Conservation (phyloP, 805 yeast species). For the Pichia cephalocereana region DNA sequence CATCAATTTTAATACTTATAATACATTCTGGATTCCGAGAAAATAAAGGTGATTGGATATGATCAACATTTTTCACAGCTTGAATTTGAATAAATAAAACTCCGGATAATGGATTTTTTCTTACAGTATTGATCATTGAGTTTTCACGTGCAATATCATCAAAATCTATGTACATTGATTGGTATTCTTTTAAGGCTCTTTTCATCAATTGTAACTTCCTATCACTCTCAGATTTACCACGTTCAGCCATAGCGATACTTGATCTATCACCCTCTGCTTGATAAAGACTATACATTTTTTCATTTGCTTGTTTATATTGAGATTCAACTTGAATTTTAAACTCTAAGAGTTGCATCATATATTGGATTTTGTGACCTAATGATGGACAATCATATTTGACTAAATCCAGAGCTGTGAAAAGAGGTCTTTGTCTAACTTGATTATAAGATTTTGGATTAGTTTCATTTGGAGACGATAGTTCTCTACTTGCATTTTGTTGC, state of each 20-base stretch:
- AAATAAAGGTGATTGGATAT: constrained; percentile 75
- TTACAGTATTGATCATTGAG: constrained; percentile 57
- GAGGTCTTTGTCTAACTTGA: constrained; percentile 25
- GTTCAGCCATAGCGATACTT: constrained; percentile 80
- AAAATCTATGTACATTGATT: constrained; percentile 72
- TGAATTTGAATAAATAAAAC: constrained; percentile 61
- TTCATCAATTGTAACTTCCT: constrained; percentile 77
- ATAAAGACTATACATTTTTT: constrained; percentile 77
- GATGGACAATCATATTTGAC: constrained; percentile 91
- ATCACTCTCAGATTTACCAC: constrained; percentile 75
- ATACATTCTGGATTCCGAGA: constrained; percentile 72
- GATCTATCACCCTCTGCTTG: constrained; percentile 86
- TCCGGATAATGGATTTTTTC: constrained; percentile 82
- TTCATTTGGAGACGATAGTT: not conserved
- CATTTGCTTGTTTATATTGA: constrained; percentile 88
- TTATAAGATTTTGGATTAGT: constrained; percentile 1
- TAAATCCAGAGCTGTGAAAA: constrained; percentile 66
- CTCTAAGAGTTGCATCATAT: constrained; percentile 91
- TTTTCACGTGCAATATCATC: constrained; percentile 60
- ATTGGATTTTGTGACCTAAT: constrained; percentile 86
- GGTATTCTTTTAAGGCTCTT: constrained; percentile 77
- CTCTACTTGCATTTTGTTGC: not conserved
- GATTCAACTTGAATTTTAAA: constrained; percentile 90
- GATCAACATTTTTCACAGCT: constrained; percentile 84
- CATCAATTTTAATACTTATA: constrained; percentile 78